phyloP scores from a whole-genome alignment of 2,329 filamentous ascomycete genomes.

The Colletotrichum lupini region DNA sequence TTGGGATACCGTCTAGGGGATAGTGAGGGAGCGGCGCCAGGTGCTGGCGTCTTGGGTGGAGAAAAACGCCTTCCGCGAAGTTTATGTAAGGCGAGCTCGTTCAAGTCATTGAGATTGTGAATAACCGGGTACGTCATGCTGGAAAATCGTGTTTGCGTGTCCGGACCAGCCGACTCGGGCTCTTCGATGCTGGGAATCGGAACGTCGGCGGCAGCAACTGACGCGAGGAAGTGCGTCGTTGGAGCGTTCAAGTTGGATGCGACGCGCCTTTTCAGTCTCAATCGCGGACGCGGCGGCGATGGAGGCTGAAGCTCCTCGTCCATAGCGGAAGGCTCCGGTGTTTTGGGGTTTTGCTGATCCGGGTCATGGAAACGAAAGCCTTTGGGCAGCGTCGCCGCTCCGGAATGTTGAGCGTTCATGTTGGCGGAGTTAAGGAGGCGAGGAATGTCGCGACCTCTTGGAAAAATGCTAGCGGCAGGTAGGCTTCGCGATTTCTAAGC shows the following conservation, averaged over 20 bases:
- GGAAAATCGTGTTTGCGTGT: constrained; percentile 58
- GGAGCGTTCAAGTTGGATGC: constrained; percentile 65
- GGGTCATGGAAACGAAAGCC: constrained; percentile 50
- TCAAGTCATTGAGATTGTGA: constrained; percentile 48
- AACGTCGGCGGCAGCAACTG: constrained; percentile 72
- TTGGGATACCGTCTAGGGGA: constrained; percentile 64
- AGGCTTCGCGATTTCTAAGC: background rate
- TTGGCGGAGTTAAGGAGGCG: constrained; percentile 31
- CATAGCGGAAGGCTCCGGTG: constrained; percentile 61
- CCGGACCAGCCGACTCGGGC: constrained; percentile 51
- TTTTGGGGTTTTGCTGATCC: constrained; percentile 55
- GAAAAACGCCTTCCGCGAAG: constrained; percentile 58
- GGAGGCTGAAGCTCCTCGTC: constrained; percentile 53
- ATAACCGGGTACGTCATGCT: constrained; percentile 47
- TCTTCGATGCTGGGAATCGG: constrained; percentile 74
- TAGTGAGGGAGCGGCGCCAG: constrained; percentile 55
- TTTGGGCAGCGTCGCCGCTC: constrained; percentile 56
- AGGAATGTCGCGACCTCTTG: constrained; percentile 37
- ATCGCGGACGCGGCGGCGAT: constrained; percentile 63
- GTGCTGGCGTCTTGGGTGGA: constrained; percentile 69
- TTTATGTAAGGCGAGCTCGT: constrained; percentile 45
- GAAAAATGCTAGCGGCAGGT: constrained; percentile 14
- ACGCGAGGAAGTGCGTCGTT: constrained; percentile 74
- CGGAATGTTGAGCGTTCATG: constrained; percentile 60
- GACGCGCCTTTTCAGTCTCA: constrained; percentile 66